phyloP scores from a whole-genome alignment of 1,139 yeast species.

The Kazachstania sp. region DNA sequence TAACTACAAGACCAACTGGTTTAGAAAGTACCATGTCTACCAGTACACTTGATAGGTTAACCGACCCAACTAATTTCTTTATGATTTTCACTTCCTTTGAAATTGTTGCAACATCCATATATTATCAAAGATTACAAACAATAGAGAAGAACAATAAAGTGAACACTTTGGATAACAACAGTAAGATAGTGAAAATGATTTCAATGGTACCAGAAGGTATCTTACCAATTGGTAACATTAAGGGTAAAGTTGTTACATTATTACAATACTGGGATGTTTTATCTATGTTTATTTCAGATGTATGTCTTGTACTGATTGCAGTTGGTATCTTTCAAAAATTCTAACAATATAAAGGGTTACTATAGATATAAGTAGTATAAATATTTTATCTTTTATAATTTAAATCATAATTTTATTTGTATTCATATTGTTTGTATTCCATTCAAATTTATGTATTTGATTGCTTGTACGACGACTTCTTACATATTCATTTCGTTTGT shows the following conservation, averaged over 20 bases:
- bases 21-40: constrained; percentile 4
- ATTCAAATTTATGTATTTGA: background rate
- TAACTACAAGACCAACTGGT: constrained; percentile 17
- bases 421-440: background rate
- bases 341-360: background rate
- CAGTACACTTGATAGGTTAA: constrained; percentile 6
- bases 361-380: background rate
- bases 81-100: constrained; percentile 33
- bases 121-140: constrained; percentile 25
- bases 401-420: background rate
- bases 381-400: background rate
- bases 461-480: too few species aligned
- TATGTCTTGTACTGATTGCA: constrained; percentile 34
- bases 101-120: constrained; percentile 30
- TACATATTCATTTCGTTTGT: background rate
- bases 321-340: constrained; percentile 32
- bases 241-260: constrained; percentile 21
- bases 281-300: constrained; percentile 34
- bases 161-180: constrained; percentile 22
- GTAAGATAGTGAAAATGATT: constrained; percentile 25
- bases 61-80: constrained; percentile 31
- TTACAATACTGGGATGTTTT: constrained; percentile 36
- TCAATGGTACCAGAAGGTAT: constrained; percentile 30
- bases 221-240: constrained; percentile 25
- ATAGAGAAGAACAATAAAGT: constrained; percentile 25